phyloP scores from a whole-genome alignment of 495 filamentous ascomycete species.

The Tetracladium setigerum region DNA sequence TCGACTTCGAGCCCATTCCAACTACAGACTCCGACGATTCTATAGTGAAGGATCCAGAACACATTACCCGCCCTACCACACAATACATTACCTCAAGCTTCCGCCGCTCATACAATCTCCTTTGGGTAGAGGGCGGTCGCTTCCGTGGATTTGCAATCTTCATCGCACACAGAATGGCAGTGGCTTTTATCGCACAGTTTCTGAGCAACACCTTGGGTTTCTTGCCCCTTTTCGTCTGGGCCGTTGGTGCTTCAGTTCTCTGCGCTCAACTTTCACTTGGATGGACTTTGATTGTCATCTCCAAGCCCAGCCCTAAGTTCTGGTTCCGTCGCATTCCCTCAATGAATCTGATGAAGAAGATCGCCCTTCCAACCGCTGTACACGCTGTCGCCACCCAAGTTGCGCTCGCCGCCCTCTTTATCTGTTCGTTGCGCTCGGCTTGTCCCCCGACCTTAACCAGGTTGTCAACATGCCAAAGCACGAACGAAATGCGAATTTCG shows the following conservation, averaged over 20 bases:
- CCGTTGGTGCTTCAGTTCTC: conserved; percentile 11
- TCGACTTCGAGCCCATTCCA: conserved; percentile 18
- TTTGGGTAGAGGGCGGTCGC: conserved; percentile 13
- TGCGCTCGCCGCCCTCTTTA: conserved; percentile 7
- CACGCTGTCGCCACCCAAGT: conserved; percentile 17
- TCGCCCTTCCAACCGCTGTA: conserved; percentile 19
- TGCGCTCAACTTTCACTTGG: conserved; percentile 13
- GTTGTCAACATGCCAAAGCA: background rate
- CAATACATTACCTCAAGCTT: conserved; percentile 17
- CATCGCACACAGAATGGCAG: background rate
- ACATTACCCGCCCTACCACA: background rate
- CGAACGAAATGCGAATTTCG: background rate
- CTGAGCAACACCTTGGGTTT: conserved; percentile 1
- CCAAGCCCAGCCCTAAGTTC: conserved; percentile 17
- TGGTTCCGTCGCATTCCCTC: conserved; percentile 21
- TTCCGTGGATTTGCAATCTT: conserved; percentile 19
- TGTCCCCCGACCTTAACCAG: background rate
- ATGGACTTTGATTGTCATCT: conserved; percentile 24
- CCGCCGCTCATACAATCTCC: conserved; percentile 11
- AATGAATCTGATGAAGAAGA: conserved; percentile 14
- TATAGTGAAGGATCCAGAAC: conserved; percentile 13
- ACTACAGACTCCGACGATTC: conserved; percentile 15
- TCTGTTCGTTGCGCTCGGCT: background rate
- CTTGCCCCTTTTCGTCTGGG: conserved; percentile 1
- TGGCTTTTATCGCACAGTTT: conserved; percentile 1